Evolutionary conservation across 1,284 basidiomycete species (phyloP).

Genomic region (Cryptococcus depauperatus): DNA sequence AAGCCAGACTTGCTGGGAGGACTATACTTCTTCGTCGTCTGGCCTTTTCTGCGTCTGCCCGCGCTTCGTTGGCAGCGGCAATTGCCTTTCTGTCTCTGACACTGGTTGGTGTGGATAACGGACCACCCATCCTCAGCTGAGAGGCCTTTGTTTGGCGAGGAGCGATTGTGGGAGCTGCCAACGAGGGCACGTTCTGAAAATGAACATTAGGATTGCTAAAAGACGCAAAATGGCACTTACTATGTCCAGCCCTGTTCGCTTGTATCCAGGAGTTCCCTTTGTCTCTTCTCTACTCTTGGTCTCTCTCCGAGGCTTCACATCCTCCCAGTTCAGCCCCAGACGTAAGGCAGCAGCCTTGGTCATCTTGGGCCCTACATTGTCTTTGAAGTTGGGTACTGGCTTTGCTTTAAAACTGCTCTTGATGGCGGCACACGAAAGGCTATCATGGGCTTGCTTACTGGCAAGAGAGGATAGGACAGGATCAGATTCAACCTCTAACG

Average conservation of each 20-base stretch:
- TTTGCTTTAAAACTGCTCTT: constrained; percentile 21
- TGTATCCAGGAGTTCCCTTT: constrained; percentile 23
- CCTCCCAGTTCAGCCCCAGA: constrained; percentile 29
- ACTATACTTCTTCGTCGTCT: constrained; percentile 25
- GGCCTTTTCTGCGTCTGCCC: constrained; percentile 23
- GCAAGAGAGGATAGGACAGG: constrained; percentile 18
- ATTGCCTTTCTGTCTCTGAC: background rate
- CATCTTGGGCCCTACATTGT: constrained; percentile 26
- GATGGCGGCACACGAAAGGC: background rate
- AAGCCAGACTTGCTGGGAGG: constrained; percentile 23
- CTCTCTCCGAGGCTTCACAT: constrained; percentile 3
- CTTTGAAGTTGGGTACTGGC: constrained; percentile 19
- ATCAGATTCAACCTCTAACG: constrained; percentile 15
- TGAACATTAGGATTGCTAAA: background rate
- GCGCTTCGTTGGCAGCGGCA: constrained; percentile 18
- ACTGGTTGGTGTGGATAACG: background rate
- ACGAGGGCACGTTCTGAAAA: constrained; percentile 22
- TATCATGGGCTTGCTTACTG: background rate
- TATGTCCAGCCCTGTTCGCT: constrained; percentile 19
- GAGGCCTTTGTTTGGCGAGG: constrained; percentile 25
- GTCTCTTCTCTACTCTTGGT: constrained; percentile 1
- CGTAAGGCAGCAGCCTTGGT: constrained; percentile 31
- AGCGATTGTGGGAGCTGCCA: constrained; percentile 20
- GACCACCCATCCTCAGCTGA: constrained; percentile 19
- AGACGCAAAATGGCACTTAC: constrained; percentile 16